Conservation (phyloP, 2,329 filamentous ascomycete species). For the Clonostachys byssicola region DNA sequence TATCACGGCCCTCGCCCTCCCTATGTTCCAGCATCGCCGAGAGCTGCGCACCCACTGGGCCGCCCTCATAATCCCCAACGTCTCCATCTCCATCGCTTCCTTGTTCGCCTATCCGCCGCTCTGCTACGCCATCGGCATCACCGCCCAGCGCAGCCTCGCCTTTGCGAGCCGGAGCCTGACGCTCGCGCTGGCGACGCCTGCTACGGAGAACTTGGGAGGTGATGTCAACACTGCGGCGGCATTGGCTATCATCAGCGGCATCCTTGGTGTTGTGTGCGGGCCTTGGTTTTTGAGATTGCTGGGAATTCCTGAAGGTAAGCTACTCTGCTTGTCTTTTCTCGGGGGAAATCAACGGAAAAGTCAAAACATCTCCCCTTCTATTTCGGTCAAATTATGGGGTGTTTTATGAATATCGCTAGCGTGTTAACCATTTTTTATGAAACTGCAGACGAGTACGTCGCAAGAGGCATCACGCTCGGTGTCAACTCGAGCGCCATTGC, state of each 20-base stretch:
- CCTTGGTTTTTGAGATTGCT: conserved; percentile 39
- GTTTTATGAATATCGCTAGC: neutral
- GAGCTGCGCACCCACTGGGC: conserved; percentile 50
- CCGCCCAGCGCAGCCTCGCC: conserved; percentile 43
- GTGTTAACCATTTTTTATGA: neutral
- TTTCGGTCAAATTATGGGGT: no score
- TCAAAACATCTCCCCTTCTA: no score
- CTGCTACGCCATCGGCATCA: conserved; percentile 49
- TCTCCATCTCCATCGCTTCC: conserved; percentile 44
- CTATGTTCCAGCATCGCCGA: conserved; percentile 56
- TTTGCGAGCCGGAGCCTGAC: conserved; percentile 55
- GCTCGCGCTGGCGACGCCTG: conserved; percentile 54
- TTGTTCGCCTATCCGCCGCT: conserved; percentile 54
- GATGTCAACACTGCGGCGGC: conserved; percentile 52
- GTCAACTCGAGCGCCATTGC: conserved; percentile 57
- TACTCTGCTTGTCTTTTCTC: neutral
- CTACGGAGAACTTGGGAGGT: conserved; percentile 50
- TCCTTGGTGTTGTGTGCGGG: conserved; percentile 53
- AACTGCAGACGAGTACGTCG: conserved; percentile 58
- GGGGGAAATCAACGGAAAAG: no score
- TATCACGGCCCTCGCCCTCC: conserved; percentile 55
- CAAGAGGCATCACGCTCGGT: conserved; percentile 56
- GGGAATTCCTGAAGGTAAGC: conserved; percentile 47
- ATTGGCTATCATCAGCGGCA: conserved; percentile 55
- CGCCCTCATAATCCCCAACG: conserved; percentile 48